These are phyloP conservation scores for Xanthoparmelia taractica DNA, from an alignment of 495 filamentous ascomycete species.

Conservation along the genomic window DNA sequence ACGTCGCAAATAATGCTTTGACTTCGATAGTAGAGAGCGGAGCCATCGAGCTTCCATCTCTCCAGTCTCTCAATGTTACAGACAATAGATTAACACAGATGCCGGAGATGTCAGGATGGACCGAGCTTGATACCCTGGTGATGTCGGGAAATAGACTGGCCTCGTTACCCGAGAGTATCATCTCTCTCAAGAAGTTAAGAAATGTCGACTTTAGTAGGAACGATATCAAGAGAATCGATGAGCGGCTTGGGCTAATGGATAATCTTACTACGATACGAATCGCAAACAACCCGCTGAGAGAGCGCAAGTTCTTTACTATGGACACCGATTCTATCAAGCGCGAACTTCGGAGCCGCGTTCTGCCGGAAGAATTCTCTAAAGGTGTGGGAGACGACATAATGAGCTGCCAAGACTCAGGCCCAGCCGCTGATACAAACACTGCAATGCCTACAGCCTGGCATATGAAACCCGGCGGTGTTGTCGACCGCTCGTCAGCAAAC, in stretches of 20 bases:
- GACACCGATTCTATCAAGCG: slow-evolving; percentile 74
- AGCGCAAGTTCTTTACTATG: slow-evolving; percentile 76
- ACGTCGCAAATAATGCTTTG: slow-evolving; percentile 70
- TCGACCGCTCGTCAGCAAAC: slow-evolving; percentile 64
- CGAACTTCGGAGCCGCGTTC: slow-evolving; percentile 60
- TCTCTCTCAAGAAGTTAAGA: slow-evolving; percentile 54
- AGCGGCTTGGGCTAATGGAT: slow-evolving; percentile 73
- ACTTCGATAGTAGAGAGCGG: slow-evolving; percentile 44
- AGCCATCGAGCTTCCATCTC: slow-evolving; percentile 53
- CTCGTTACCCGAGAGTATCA: slow-evolving; percentile 66
- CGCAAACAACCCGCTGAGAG: slow-evolving; percentile 76
- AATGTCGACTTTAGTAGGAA: slow-evolving; percentile 80
- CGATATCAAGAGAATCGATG: slow-evolving; percentile 64
- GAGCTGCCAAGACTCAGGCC: slow-evolving; percentile 36
- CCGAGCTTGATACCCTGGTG: slow-evolving; percentile 58
- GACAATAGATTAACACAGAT: slow-evolving; percentile 67
- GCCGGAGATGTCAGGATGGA: slow-evolving; percentile 65
- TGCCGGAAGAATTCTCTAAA: slow-evolving; percentile 43
- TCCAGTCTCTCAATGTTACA: slow-evolving; percentile 67
- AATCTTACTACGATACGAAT: slow-evolving; percentile 63
- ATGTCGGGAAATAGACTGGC: slow-evolving; percentile 75
- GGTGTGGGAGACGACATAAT: slow-evolving; percentile 30
- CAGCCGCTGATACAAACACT: not conserved
- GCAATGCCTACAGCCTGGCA: slow-evolving; percentile 41
- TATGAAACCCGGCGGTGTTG: slow-evolving; percentile 59